phyloP scores from a whole-genome alignment of 1,284 basidiomycete species.

The Megacollybia platyphylla region DNA sequence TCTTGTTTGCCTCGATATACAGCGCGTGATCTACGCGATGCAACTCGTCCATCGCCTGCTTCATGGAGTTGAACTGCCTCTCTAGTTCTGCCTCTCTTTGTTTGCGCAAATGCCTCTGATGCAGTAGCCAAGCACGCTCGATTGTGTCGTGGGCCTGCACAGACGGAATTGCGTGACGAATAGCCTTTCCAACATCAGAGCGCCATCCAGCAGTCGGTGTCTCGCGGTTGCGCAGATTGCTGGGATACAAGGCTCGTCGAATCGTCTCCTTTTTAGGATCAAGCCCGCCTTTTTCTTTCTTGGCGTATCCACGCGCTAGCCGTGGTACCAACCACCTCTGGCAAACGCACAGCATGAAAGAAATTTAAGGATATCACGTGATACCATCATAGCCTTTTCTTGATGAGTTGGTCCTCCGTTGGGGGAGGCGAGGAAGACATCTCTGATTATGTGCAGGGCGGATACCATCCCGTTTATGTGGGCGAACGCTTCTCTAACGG shows the following conservation, averaged over 20 bases:
- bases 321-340: slow-evolving; percentile 6
- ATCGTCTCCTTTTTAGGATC: slow-evolving; percentile 67
- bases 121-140: slow-evolving; percentile 82
- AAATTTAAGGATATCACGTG: too few species aligned
- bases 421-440: slow-evolving; percentile 71
- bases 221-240: slow-evolving; percentile 52
- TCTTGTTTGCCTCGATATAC: slow-evolving; percentile 65
- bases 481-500: slow-evolving; percentile 86
- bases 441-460: slow-evolving; percentile 80
- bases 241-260: slow-evolving; percentile 69
- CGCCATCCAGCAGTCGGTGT: slow-evolving; percentile 77
- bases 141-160: slow-evolving; percentile 90
- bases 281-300: slow-evolving; percentile 10
- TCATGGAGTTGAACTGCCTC: slow-evolving; percentile 70
- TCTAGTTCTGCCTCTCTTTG: slow-evolving; percentile 50
- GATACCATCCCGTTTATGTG: slow-evolving; percentile 93
- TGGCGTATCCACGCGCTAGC: slow-evolving; percentile 16
- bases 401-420: too few species aligned
- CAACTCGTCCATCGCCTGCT: slow-evolving; percentile 70
- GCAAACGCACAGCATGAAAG: too few species aligned
- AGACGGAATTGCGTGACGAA: slow-evolving; percentile 69
- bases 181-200: slow-evolving; percentile 53
- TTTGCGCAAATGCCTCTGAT: slow-evolving; percentile 65
- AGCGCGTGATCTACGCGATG: slow-evolving; percentile 22
- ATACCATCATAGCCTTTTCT: too few species aligned